Percentiles rank a stretch among this genome's conserved stretches.
Conservation (phyloP, 1,284 basidiomycete genomes). For the Rhizoctonia solani region DNA sequence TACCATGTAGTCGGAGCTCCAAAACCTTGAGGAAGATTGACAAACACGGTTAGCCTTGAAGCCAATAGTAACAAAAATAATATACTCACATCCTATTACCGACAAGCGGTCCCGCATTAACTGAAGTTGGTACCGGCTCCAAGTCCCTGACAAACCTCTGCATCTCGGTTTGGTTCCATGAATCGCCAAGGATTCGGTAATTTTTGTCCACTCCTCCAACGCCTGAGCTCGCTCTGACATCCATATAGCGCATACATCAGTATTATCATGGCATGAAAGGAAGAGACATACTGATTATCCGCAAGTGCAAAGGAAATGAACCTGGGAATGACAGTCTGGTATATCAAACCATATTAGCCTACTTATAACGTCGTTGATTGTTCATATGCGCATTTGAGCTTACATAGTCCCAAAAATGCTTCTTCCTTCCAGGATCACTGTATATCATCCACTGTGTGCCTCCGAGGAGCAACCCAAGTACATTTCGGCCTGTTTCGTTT, state of each 20-base stretch:
- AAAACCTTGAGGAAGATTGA: too few species aligned
- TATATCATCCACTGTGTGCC: constrained; percentile 38
- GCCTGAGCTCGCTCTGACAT: constrained; percentile 34
- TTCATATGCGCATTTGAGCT: background rate
- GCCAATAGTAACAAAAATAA: too few species aligned
- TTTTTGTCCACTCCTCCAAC: constrained; percentile 23
- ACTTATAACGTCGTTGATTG: too few species aligned
- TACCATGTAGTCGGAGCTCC: constrained; percentile 71
- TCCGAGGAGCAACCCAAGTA: constrained; percentile 32
- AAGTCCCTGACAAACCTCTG: constrained; percentile 24
- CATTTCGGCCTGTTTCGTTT: constrained; percentile 7
- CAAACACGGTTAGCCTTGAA: too few species aligned
- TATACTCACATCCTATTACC: constrained; percentile 69
- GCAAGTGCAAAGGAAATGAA: constrained; percentile 36
- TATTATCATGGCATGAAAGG: background rate
- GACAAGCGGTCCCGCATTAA: constrained; percentile 58
- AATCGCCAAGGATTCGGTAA: constrained; percentile 35
- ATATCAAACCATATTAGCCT: too few species aligned
- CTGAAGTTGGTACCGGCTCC: constrained; percentile 49
- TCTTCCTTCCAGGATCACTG: constrained; percentile 18
- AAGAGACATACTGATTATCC: constrained; percentile 35
- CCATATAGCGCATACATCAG: background rate
- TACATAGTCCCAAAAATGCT: constrained; percentile 38
- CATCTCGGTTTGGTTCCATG: constrained; percentile 27
- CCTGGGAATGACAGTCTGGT: constrained; percentile 36